Evolutionary conservation across 164 flowering plant species (phyloP).

Genomic region (Vitis rupestris): DNA sequence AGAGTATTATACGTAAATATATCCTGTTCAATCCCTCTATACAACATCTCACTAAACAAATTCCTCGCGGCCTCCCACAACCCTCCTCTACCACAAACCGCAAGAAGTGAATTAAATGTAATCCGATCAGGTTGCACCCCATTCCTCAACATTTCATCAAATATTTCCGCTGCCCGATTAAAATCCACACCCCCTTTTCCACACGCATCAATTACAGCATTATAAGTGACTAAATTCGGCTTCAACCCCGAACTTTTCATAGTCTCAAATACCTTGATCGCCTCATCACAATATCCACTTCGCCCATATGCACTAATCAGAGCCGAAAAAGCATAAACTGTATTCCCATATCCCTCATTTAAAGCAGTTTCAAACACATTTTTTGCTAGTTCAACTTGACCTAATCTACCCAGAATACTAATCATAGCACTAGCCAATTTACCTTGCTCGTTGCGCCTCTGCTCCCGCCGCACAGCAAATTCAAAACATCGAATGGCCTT

Average conservation of each 20-base stretch:
- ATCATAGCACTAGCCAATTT: conserved; percentile 86
- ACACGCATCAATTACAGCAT: conserved; percentile 96
- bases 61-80: conserved; percentile 75
- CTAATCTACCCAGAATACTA: conserved; percentile 83
- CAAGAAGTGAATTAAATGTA: conserved; percentile 87
- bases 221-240: conserved; percentile 92
- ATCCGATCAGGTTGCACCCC: conserved; percentile 89
- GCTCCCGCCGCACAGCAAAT: conserved; percentile 63
- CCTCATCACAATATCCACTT: conserved; percentile 67
- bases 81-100: conserved; percentile 86
- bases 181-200: conserved; percentile 92
- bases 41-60: conserved; percentile 75
- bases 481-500: conserved; percentile 68
- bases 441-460: conserved; percentile 61
- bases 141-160: conserved; percentile 72
- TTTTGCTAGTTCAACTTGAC: conserved; percentile 69
- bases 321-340: conserved; percentile 87
- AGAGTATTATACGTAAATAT: conserved; percentile 88
- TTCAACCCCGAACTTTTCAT: conserved; percentile 72
- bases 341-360: conserved; percentile 75
- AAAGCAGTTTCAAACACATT: conserved; percentile 63
- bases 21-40: conserved; percentile 75
- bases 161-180: conserved; percentile 47
- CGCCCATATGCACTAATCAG: conserved; percentile 88
- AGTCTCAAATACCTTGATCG: conserved; percentile 61